phyloP scores from a whole-genome alignment of 768 basidiomycete genomes.

The Stropharia rugosoannulata region DNA sequence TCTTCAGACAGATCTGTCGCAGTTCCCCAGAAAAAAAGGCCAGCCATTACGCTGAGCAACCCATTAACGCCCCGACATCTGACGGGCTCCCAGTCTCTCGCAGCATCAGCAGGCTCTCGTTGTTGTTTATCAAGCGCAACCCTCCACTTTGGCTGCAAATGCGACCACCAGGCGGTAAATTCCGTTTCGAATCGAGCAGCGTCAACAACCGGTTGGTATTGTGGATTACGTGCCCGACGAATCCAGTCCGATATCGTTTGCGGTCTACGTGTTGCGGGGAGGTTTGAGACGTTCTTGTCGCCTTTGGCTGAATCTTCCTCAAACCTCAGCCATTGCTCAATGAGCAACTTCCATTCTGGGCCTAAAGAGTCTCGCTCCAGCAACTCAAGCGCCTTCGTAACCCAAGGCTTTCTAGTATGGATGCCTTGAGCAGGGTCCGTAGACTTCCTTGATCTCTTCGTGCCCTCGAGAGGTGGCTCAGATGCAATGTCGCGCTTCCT shows the following conservation, averaged over 20 bases:
- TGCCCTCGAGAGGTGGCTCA: too few relatives aligned
- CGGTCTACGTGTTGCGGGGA: slow-evolving; percentile 4
- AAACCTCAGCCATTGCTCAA: slow-evolving; percentile 5
- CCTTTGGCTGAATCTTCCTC: neutral
- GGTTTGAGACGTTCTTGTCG: neutral
- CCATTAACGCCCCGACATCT: slow-evolving; percentile 7
- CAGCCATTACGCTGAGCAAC: slow-evolving; percentile 4
- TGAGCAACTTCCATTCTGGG: slow-evolving; percentile 1
- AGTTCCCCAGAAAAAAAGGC: slow-evolving; percentile 13
- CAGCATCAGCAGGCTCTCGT: too few relatives aligned
- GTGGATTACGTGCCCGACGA: neutral
- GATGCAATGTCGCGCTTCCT: too few relatives aligned
- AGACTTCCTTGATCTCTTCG: neutral
- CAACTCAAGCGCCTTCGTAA: too few relatives aligned
- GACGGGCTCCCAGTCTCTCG: slow-evolving; percentile 3
- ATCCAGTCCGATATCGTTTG: slow-evolving; percentile 6
- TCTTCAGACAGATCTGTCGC: neutral
- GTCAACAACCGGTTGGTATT: neutral
- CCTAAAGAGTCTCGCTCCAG: slow-evolving; percentile 3
- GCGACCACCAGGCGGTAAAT: slow-evolving; percentile 6
- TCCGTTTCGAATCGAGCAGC: neutral
- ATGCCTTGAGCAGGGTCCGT: too few relatives aligned
- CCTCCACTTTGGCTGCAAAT: slow-evolving; percentile 9
- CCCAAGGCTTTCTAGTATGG: too few relatives aligned
- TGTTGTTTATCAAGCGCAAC: too few relatives aligned